phyloP scores from a whole-genome alignment of 2,329 filamentous ascomycete genomes.

The Leptographium radiaticola region DNA sequence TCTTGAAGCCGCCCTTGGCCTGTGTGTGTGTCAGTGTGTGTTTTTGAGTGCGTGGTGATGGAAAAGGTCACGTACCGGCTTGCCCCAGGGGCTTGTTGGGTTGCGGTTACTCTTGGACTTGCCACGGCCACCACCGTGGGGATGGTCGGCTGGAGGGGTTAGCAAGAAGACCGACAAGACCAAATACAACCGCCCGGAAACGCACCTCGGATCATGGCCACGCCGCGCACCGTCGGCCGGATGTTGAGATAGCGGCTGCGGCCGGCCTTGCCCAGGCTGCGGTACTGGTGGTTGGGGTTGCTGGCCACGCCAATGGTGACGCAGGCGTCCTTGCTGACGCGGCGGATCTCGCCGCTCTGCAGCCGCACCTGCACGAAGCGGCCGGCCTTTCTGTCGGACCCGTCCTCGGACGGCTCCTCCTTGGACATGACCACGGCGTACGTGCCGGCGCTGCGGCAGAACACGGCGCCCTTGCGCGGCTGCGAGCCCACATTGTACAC shows the following conservation, averaged over 20 bases:
- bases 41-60: no score
- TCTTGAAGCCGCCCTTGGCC: conserved; percentile 86
- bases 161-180: no score
- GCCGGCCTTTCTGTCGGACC: conserved; percentile 41
- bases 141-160: conserved; percentile 60
- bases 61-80: conserved; percentile 76
- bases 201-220: conserved; percentile 96
- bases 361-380: conserved; percentile 74
- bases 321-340: conserved; percentile 82
- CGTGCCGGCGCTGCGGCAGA: conserved; percentile 90
- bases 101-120: conserved; percentile 98
- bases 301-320: conserved; percentile 90
- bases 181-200: no score
- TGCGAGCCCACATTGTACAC: conserved; percentile 81
- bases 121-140: conserved; percentile 96
- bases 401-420: conserved; percentile 51
- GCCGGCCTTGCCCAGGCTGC: conserved; percentile 88
- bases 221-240: conserved; percentile 85
- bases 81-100: conserved; percentile 93
- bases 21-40: conserved; percentile 14
- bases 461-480: conserved; percentile 63
- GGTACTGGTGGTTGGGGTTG: conserved; percentile 84
- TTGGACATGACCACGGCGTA: conserved; percentile 82
- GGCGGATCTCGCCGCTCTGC: conserved; percentile 85
- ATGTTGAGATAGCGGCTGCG: conserved; percentile 89